Conservation (phyloP, 2,329 filamentous ascomycete genomes). For the Aspergillus sclerotialis region DNA sequence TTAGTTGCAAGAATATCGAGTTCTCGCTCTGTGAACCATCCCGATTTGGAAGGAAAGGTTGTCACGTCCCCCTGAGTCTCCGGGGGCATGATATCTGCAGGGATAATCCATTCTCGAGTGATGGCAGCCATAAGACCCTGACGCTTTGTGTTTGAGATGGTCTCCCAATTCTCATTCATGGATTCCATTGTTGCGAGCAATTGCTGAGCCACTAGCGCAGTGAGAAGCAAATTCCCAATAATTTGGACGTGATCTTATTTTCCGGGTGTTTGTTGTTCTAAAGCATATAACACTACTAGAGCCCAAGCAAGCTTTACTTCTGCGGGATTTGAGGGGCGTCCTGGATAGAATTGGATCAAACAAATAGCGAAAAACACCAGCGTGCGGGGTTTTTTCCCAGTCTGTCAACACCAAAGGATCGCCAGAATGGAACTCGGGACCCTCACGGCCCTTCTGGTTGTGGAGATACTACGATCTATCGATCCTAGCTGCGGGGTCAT, state of each 20-base stretch:
- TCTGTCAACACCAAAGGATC: too few species aligned
- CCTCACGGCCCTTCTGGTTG: too few species aligned
- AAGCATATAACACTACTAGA: neutral
- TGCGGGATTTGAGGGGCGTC: neutral
- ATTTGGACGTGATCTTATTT: too few species aligned
- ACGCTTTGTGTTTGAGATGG: constrained; percentile 39
- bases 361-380: neutral
- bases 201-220: neutral
- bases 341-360: neutral
- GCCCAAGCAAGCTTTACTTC: neutral
- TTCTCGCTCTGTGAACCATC: constrained; percentile 52
- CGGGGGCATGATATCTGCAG: constrained; percentile 46
- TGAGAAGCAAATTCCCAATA: too few species aligned
- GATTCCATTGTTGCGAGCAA: neutral
- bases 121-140: constrained; percentile 43
- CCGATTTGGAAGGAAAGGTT: constrained; percentile 47
- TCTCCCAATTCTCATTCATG: constrained; percentile 30
- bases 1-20: constrained; percentile 42
- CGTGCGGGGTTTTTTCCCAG: neutral
- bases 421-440: too few species aligned
- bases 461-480: too few species aligned
- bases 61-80: constrained; percentile 51
- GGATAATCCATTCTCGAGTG: constrained; percentile 53
- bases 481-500: too few species aligned
- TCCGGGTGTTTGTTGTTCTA: neutral